Evolutionary conservation across 2,329 filamentous ascomycete genomes (phyloP), one percentile per base, ranked within the genome.

Genomic region (Cytospora piceicola): DNA sequence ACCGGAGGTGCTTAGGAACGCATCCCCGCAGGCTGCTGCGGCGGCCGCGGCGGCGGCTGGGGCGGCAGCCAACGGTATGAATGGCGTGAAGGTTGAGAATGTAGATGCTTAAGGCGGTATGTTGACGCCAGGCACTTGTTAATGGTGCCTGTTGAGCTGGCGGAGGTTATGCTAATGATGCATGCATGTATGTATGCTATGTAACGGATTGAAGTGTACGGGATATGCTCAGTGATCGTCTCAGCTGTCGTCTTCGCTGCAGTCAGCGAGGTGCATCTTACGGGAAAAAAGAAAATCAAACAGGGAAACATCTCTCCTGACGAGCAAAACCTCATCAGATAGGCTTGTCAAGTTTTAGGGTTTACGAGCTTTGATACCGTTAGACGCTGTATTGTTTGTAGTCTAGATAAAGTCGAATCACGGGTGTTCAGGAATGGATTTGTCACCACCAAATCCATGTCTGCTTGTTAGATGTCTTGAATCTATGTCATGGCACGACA

Each of bases 1-100:
- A 42, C 83, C 83, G 3, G 61, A 64, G 61, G 54, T 65, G 11
- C 56, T 67, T 17, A 67, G 63, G 27, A 66, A 55, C 24, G 51
- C 66, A 11, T 27, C 63, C 14, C 58, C 65, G 57, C 54, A 72
- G 73, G 49, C 60, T 29, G 42, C 51, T 4, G 27, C 46, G 15
- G 55, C 65, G 32, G 49, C 56, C 24, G 49, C 61, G 7, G 52
- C 24, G 24, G 55, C 52, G 51, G 29, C 24, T 3, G 52, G 24
- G 42, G 51, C 59, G 12, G 34, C 58, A 24, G 42, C 30, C 4
- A 66, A 62, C 9, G 39, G 59, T 9, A 46, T n/a, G 32, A 54
- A 57, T n/a, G 32, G 56, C 29, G 60, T 63, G 15, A 63, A 63
- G 32, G n/a, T 51, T 8, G 60, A 63, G 60, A 54, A 62, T 34